Conservation (phyloP, 2,329 filamentous ascomycete genomes). For the Emergomyces orientalis region DNA sequence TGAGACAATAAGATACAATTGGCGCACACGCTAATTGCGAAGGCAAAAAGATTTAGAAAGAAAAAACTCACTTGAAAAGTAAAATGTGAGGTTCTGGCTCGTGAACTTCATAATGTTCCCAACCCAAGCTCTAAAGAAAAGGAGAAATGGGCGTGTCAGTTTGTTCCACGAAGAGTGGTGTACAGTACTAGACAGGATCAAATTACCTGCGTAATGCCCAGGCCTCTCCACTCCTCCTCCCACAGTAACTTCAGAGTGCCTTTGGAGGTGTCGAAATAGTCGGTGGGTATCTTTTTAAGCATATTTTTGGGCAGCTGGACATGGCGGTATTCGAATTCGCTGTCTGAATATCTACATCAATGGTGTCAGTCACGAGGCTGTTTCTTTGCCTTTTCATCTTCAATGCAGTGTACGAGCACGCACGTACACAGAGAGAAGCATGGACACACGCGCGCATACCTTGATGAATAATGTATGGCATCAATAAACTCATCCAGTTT, state of each 20-base stretch:
- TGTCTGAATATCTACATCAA: conserved; percentile 75
- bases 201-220: conserved; percentile 88
- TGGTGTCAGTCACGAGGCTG: not conserved
- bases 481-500: conserved; percentile 87
- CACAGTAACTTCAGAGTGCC: conserved; percentile 92
- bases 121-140: conserved; percentile 70
- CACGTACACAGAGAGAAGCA: not conserved
- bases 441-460: conserved; percentile 46
- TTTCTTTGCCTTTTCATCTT: too few species aligned
- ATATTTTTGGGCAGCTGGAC: conserved; percentile 96
- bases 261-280: conserved; percentile 81
- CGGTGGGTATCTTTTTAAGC: conserved; percentile 92
- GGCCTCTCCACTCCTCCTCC: conserved; percentile 96
- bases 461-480: conserved; percentile 86
- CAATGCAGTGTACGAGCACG: too few species aligned
- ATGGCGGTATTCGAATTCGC: conserved; percentile 91
- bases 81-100: conserved; percentile 97
- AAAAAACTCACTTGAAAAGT: conserved; percentile 64
- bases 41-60: conserved; percentile 13
- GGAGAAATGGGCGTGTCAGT: not conserved
- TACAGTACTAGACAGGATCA: not conserved
- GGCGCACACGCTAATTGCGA: not conserved
- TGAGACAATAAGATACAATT: conserved; percentile 11
- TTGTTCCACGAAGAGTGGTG: not conserved
- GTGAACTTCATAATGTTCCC: conserved; percentile 99